Evolutionary conservation across 2,329 filamentous ascomycete species (phyloP).

Genomic region (Sarocladium kiliense): DNA sequence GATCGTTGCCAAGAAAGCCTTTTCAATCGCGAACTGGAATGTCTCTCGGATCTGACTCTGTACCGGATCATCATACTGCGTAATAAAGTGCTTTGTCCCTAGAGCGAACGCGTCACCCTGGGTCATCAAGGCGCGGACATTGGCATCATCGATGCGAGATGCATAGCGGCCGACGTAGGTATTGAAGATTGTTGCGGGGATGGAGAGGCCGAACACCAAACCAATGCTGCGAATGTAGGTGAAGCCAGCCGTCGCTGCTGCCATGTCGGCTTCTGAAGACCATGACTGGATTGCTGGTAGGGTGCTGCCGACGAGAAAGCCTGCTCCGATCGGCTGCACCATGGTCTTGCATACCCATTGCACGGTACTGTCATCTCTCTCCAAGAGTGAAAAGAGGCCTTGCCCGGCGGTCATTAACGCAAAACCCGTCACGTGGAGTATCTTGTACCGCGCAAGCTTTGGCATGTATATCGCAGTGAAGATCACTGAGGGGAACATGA

Average conservation of each 20-base stretch:
- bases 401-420: slow-evolving; percentile 32
- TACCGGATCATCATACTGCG: neutral
- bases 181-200: slow-evolving; percentile 38
- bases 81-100: neutral
- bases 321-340: slow-evolving; percentile 33
- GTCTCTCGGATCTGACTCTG: slow-evolving; percentile 1
- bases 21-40: neutral
- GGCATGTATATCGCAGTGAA: slow-evolving; percentile 24
- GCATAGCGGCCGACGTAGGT: neutral
- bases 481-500: slow-evolving; percentile 22
- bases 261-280: slow-evolving; percentile 27
- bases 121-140: neutral
- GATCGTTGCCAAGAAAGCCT: neutral
- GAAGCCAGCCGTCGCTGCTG: slow-evolving; percentile 31
- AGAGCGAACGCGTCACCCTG: neutral
- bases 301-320: slow-evolving; percentile 35
- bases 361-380: slow-evolving; percentile 22
- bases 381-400: slow-evolving; percentile 35
- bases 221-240: slow-evolving; percentile 40
- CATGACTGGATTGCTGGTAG: slow-evolving; percentile 37
- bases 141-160: neutral
- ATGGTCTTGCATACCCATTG: slow-evolving; percentile 36
- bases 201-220: slow-evolving; percentile 37
- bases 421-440: slow-evolving; percentile 30
- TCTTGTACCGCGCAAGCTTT: slow-evolving; percentile 26